Percentiles rank a stretch among this genome's conserved stretches.
phyloP scores from a whole-genome alignment of 1,139 yeast genomes.

The Saccharomyces pastorianus region DNA sequence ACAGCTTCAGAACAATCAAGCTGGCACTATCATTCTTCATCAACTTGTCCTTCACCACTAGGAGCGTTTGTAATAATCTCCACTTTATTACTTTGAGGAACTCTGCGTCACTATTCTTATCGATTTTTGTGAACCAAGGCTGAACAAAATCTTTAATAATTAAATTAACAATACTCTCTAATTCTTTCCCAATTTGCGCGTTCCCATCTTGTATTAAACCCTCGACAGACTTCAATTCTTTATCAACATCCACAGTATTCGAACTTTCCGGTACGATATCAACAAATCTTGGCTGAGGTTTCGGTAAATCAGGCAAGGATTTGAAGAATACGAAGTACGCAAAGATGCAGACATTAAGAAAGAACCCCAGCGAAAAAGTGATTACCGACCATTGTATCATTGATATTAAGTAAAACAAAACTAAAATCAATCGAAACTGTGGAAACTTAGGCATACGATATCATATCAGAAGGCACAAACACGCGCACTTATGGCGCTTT shows the following conservation, averaged over 20 bases:
- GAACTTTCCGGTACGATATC: not conserved
- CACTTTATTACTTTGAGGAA: slow-evolving; percentile 50
- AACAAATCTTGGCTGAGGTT: not conserved
- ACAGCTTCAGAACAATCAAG: slow-evolving; percentile 46
- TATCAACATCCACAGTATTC: not conserved
- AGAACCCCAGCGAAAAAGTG: not conserved
- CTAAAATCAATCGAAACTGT: not conserved
- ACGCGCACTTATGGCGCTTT: not conserved
- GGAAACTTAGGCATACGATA: not conserved
- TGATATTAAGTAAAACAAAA: not conserved
- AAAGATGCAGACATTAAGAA: not conserved
- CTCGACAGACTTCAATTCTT: not conserved
- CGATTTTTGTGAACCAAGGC: slow-evolving; percentile 48
- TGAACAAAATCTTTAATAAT: slow-evolving; percentile 54
- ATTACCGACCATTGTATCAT: not conserved
- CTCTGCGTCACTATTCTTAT: slow-evolving; percentile 34
- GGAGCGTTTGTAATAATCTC: slow-evolving; percentile 41
- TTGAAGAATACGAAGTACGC: not conserved
- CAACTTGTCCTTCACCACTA: slow-evolving; percentile 38
- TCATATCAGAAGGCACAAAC: not conserved
- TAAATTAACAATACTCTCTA: slow-evolving; percentile 45
- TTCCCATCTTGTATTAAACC: slow-evolving; percentile 27
- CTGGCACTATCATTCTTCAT: slow-evolving; percentile 46
- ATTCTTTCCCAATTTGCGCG: slow-evolving; percentile 41
- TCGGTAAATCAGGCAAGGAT: not conserved